A percentile compares a stretch with the other conserved stretches of the same genome.
Conservation (phyloP, 768 basidiomycete genomes). For the Lactarius akahatsu region DNA sequence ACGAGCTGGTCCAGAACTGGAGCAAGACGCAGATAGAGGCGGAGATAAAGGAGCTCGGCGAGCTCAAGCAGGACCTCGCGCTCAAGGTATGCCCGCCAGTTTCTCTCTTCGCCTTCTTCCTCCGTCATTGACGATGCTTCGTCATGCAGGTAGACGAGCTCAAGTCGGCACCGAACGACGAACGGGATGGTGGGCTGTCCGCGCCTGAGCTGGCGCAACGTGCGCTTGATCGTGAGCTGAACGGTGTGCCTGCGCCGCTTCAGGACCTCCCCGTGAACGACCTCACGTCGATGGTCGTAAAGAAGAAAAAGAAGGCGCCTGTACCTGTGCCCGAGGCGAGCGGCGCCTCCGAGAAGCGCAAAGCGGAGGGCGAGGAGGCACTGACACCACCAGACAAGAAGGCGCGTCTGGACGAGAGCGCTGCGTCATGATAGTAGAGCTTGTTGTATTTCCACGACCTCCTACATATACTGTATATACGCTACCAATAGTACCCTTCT, state of each 20-base stretch:
- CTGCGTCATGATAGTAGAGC: conserved; percentile 27
- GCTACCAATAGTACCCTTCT: not conserved
- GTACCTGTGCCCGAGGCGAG: conserved; percentile 36
- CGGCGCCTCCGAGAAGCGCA: conserved; percentile 53
- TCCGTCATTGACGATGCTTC: not conserved
- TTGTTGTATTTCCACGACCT: conserved; percentile 1
- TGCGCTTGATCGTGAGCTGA: conserved; percentile 71
- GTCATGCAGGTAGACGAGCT: conserved; percentile 81
- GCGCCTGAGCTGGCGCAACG: conserved; percentile 72
- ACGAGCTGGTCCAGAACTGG: conserved; percentile 64
- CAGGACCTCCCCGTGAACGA: conserved; percentile 62
- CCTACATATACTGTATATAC: conserved; percentile 4
- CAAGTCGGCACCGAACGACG: conserved; percentile 72
- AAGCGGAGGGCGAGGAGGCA: conserved; percentile 60
- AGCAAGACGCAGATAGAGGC: conserved; percentile 67
- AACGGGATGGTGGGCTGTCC: conserved; percentile 39
- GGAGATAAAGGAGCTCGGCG: conserved; percentile 78
- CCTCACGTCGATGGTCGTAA: conserved; percentile 79
- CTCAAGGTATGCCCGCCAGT: conserved; percentile 53
- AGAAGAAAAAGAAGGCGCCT: conserved; percentile 68
- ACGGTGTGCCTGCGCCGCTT: conserved; percentile 39
- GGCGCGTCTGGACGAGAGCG: conserved; percentile 50
- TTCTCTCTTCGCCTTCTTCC: not conserved
- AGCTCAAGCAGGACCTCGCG: conserved; percentile 76
- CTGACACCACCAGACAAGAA: conserved; percentile 60